Evolutionary conservation across 805 yeast genomes (phyloP).

Genomic region (Barnettozyma pratensis): DNA sequence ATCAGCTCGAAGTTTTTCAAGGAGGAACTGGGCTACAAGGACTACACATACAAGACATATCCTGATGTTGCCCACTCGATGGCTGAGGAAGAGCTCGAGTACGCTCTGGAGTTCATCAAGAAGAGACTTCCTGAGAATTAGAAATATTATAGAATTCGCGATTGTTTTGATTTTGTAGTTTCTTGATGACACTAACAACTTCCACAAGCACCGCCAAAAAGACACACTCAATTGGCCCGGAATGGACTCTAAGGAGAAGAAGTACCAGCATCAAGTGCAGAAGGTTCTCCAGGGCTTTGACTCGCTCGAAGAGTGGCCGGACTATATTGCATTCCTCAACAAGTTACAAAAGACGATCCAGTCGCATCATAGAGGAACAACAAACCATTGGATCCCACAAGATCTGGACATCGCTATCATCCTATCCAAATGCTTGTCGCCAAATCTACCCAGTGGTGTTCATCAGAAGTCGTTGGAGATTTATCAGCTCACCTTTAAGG

Average conservation of each 20-base stretch:
- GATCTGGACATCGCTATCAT: conserved; percentile 62
- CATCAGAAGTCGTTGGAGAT: conserved; percentile 83
- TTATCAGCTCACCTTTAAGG: conserved; percentile 63
- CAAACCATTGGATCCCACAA: conserved; percentile 58
- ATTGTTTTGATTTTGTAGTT: not conserved
- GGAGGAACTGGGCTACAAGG: conserved; percentile 39
- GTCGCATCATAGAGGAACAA: conserved; percentile 29
- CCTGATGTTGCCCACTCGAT: conserved; percentile 65
- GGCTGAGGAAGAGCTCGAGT: conserved; percentile 58
- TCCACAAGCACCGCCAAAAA: not conserved
- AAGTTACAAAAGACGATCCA: conserved; percentile 70
- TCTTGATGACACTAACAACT: not conserved
- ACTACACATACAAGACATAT: conserved; percentile 50
- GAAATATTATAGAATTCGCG: not conserved
- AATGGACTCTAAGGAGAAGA: conserved; percentile 59
- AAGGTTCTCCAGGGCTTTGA: conserved; percentile 74
- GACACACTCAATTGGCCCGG: not conserved
- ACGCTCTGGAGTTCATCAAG: conserved; percentile 43
- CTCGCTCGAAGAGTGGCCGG: conserved; percentile 94
- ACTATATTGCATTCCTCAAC: conserved; percentile 84
- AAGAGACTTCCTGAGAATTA: conserved; percentile 16
- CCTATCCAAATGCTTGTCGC: conserved; percentile 73
- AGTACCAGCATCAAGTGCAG: conserved; percentile 62
- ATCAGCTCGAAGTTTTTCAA: conserved; percentile 41
- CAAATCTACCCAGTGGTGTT: conserved; percentile 89